phyloP scores from a whole-genome alignment of 768 basidiomycete genomes.

The Termitomyces sp. region DNA sequence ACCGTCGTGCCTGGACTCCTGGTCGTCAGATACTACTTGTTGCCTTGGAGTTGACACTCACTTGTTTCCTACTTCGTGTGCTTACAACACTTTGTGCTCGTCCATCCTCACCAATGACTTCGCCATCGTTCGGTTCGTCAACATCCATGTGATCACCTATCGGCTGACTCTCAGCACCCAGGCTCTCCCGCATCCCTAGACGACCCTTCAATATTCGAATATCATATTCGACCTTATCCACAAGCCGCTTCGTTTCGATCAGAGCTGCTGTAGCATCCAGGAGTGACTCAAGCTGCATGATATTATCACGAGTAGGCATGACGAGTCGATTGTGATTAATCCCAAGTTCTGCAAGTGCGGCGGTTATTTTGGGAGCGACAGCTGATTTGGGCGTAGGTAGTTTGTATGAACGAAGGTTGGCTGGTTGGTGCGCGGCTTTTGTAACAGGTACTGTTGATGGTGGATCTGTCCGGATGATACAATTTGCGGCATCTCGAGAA shows the following conservation, averaged over 20 bases:
- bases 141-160: constrained; percentile 45
- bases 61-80: constrained; percentile 58
- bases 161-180: constrained; percentile 30
- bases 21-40: neutral
- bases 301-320: constrained; percentile 90
- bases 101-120: constrained; percentile 43
- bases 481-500: constrained; percentile 59
- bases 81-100: constrained; percentile 67
- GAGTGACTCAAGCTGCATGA: constrained; percentile 68
- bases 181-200: constrained; percentile 48
- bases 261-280: constrained; percentile 68
- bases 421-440: constrained; percentile 78
- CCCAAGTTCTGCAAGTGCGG: constrained; percentile 74
- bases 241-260: constrained; percentile 85
- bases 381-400: constrained; percentile 76
- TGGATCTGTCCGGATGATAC: constrained; percentile 68
- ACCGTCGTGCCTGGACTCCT: constrained; percentile 47
- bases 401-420: constrained; percentile 83
- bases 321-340: constrained; percentile 73
- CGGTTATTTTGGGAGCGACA: constrained; percentile 71
- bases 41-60: constrained; percentile 24
- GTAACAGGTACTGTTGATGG: constrained; percentile 50
- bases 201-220: constrained; percentile 67
- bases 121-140: constrained; percentile 39
- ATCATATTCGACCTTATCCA: constrained; percentile 87